A percentile compares a stretch with the other conserved stretches of the same genome.
These are phyloP conservation scores for Pugionium dolabratum DNA, from an alignment of 345 rosid species.

Conservation along the genomic window DNA sequence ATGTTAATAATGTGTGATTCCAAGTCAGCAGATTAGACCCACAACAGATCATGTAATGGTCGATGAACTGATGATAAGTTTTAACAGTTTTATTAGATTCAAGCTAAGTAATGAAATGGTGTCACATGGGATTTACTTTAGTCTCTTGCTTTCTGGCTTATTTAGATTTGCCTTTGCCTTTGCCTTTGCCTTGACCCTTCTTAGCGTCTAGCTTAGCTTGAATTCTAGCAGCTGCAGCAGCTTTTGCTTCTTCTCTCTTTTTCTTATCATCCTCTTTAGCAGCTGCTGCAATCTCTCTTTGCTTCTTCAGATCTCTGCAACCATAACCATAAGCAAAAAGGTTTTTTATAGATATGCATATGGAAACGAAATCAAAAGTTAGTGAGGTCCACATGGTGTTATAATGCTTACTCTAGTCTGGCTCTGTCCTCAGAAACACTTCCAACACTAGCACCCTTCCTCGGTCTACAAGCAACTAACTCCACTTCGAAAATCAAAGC, in stretches of 20 bases:
- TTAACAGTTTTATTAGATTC: neutral
- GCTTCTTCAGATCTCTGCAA: slow-evolving; percentile 86
- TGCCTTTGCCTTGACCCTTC: slow-evolving; percentile 81
- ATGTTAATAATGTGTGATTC: slow-evolving; percentile 2
- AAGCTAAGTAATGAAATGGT: slow-evolving; percentile 10
- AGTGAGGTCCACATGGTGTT: neutral
- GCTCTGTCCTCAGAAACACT: slow-evolving; percentile 82
- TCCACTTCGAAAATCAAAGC: slow-evolving; percentile 90
- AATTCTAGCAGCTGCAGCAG: slow-evolving; percentile 86
- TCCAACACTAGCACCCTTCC: slow-evolving; percentile 71
- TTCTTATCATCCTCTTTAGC: slow-evolving; percentile 79
- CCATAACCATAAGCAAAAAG: neutral
- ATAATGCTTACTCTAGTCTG: slow-evolving; percentile 75
- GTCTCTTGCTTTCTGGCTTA: slow-evolving; percentile 8
- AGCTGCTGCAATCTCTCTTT: slow-evolving; percentile 78
- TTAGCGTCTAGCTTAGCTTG: slow-evolving; percentile 88
- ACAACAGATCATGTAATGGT: slow-evolving; percentile 21
- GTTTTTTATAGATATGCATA: neutral
- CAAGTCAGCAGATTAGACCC: neutral
- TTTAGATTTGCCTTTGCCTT: slow-evolving; percentile 72
- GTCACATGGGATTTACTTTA: neutral
- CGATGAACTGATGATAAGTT: neutral
- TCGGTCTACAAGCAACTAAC: slow-evolving; percentile 69
- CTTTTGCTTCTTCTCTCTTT: slow-evolving; percentile 92
- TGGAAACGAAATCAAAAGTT: neutral